Percentiles rank a stretch among this genome's conserved stretches.
Conservation (phyloP, 1,284 basidiomycete species). For the Ustilago shanxiensis region DNA sequence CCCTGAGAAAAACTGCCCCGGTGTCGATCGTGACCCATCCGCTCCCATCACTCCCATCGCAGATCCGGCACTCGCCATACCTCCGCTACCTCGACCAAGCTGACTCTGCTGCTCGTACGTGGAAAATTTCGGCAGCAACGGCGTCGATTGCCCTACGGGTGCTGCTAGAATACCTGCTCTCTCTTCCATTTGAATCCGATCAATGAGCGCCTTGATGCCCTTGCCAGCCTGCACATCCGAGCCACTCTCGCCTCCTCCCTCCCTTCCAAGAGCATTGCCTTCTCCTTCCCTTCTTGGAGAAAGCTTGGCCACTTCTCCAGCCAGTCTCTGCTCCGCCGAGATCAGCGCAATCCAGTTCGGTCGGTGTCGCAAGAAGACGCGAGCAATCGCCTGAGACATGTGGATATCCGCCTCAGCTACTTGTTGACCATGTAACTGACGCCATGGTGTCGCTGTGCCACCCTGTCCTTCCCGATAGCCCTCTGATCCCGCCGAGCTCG, state of each 20-base stretch:
- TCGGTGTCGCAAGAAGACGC: constrained; percentile 30
- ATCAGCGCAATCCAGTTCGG: constrained; percentile 35
- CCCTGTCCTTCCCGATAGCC: not conserved
- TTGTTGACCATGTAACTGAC: constrained; percentile 8
- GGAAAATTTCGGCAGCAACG: not conserved
- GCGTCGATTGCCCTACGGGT: not conserved
- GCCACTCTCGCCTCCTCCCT: not conserved
- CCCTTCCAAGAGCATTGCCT: no score
- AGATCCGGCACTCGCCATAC: not conserved
- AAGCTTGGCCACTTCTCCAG: constrained; percentile 32
- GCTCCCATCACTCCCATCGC: not conserved
- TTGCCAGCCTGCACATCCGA: not conserved
- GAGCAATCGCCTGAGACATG: constrained; percentile 24
- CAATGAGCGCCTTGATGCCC: constrained; percentile 27
- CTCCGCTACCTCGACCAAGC: not conserved
- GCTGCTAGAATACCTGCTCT: constrained; percentile 16
- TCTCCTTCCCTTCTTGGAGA: constrained; percentile 10
- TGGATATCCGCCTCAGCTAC: constrained; percentile 18
- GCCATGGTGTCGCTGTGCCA: constrained; percentile 6
- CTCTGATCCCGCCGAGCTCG: not conserved
- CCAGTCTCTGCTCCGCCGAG: constrained; percentile 40
- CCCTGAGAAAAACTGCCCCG: constrained; percentile 1
- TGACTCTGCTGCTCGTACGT: not conserved
- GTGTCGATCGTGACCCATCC: not conserved
- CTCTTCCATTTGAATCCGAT: constrained; percentile 27